A percentile compares a stretch with the other conserved stretches of the same genome.
Evolutionary conservation across 345 rosid species (phyloP).

Genomic region (Gynandropsis gynandra): DNA sequence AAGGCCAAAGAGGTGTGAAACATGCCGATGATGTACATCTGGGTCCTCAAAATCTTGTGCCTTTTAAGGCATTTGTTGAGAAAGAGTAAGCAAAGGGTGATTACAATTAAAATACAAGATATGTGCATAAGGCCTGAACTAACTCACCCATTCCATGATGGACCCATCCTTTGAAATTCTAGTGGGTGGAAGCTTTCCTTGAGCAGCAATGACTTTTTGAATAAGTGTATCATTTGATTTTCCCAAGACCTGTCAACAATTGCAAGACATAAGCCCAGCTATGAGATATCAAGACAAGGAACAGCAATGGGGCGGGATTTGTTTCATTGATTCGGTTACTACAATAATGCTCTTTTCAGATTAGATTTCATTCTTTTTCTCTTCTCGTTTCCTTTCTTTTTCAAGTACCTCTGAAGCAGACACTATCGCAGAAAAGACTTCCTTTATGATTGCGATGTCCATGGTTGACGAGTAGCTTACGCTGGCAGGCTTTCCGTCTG

Average conservation of each 20-base stretch:
- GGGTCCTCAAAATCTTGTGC: slow-evolving; percentile 80
- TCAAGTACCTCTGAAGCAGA: slow-evolving; percentile 74
- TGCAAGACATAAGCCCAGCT: slow-evolving; percentile 16
- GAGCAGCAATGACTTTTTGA: slow-evolving; percentile 48
- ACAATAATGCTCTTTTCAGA: not conserved
- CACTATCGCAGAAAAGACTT: slow-evolving; percentile 59
- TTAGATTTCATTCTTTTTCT: not conserved
- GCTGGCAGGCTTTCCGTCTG: slow-evolving; percentile 69
- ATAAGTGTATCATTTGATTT: slow-evolving; percentile 47
- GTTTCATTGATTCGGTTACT: not conserved
- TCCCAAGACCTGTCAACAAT: slow-evolving; percentile 51
- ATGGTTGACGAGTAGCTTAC: slow-evolving; percentile 95
- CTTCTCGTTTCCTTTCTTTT: not conserved
- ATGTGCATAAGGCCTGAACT: not conserved
- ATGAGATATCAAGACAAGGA: not conserved
- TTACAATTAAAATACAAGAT: not conserved
- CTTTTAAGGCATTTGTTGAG: slow-evolving; percentile 23
- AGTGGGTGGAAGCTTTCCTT: slow-evolving; percentile 57
- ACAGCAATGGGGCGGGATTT: not conserved
- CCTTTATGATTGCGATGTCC: slow-evolving; percentile 81
- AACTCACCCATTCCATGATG: slow-evolving; percentile 90
- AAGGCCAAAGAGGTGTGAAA: slow-evolving; percentile 89
- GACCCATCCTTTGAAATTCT: slow-evolving; percentile 72
- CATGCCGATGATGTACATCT: slow-evolving; percentile 69
- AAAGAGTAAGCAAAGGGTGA: not conserved